Base-by-base conservation (phyloP, 768 basidiomycete genomes). In the Agrocybe praecox region DNA sequence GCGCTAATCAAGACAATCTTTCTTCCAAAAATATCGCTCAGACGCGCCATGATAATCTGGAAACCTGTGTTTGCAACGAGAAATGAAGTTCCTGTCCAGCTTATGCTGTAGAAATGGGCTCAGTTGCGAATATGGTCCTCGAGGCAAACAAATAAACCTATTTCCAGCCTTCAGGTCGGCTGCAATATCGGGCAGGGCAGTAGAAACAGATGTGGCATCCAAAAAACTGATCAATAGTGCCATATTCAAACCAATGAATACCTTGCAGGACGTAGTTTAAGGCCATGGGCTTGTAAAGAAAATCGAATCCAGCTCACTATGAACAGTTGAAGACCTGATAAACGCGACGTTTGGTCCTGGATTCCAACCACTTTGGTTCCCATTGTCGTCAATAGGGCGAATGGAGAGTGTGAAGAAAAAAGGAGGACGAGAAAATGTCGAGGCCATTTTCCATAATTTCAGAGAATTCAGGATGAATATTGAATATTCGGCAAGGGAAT, bases 281-380 rank as follows among this genome's bases (percentile, higher is more conserved):
- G n/a, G n/a, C n/a, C n/a, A n/a, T n/a, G n/a, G n/a, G n/a, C n/a
- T n/a, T n/a, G n/a, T n/a, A n/a, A n/a, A n/a, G n/a, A n/a, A 19
- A 5, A 11, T 22, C 19, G 21, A 46, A 7, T 19, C 10, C 6
- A 18, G 40, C 54, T 12, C 17, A 55, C 54, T 7, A 55, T 49
- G 22, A 55, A 23, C 17, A 55, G 40, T 22, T 55, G 54, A 21
- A 55, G 19, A 23, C 54, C 54, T 32, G 54, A 33, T 15, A 55
- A 46, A 21, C 54, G 54, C 19, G 54, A 55, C 23, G 54, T 55
- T 34, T 55, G 54, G 54, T 55, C 54, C 46, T 55, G 54, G 21
- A 55, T 55, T 10, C 49, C 34, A 22, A 49, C 47, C 33, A 55
- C 48, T 18, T 26, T 53, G 8, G 15, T 24, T 26, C 26, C 36